These are phyloP conservation scores for Cordyceps pruinosa DNA, from an alignment of 2,329 filamentous ascomycete genomes.

Conservation along the genomic window DNA sequence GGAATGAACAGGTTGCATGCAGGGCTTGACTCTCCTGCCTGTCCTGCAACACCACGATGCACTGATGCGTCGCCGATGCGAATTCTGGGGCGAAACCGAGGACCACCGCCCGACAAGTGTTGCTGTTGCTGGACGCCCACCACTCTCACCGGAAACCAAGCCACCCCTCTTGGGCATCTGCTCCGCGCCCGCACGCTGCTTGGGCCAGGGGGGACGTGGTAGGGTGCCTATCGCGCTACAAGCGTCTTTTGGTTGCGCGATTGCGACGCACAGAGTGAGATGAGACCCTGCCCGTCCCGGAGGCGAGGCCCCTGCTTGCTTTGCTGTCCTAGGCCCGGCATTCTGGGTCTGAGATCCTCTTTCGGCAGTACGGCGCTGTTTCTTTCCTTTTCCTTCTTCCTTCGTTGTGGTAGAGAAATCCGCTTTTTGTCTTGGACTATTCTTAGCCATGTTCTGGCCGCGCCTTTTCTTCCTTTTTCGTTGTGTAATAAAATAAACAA, in stretches of 20 bases:
- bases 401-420: too few species aligned
- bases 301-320: neutral
- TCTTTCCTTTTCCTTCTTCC: neutral
- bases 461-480: neutral
- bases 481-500: too few species aligned
- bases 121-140: neutral
- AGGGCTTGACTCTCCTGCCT: neutral
- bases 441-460: neutral
- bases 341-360: neutral
- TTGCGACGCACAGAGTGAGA: neutral
- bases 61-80: slow-evolving; percentile 4
- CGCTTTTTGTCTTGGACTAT: neutral
- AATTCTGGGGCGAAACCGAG: neutral
- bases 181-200: neutral
- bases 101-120: too few species aligned
- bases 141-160: slow-evolving; percentile 1
- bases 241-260: neutral
- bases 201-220: neutral
- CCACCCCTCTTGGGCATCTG: neutral
- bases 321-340: neutral
- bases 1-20: neutral
- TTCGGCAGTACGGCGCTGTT: neutral
- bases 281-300: neutral
- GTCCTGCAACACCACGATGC: neutral
- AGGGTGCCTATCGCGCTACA: neutral